Base-by-base conservation (phyloP, 257 asterid species). In the Solanum virginianum region DNA sequence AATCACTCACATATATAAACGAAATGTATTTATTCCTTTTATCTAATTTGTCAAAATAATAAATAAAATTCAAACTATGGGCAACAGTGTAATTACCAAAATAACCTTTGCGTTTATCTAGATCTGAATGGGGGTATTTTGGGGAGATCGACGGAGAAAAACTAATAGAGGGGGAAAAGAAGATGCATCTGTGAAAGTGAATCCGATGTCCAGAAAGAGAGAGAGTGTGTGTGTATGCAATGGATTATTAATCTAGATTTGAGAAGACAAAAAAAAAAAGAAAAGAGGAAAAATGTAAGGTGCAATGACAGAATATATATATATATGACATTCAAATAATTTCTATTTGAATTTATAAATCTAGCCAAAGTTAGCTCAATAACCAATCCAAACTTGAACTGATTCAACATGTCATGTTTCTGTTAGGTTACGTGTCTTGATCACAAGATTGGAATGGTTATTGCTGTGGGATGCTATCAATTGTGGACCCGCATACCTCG, bases 361-460 rank as follows among this genome's bases (percentile, higher is more conserved):
- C n/a, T 8, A 59, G 65, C 5, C 4, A 12, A 26, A 63, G 6
- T 5, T 0, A 29, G 32, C 32, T 29, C 32, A 29, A 29, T 29
- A 29, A 29, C 32, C 32, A 29, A 2, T 29, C 32, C 32, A 29
- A 29, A 26, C 29, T 26, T 26, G 29, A 26, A 26, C 29, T 26
- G 29, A 26, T 26, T 26, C 29, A 26, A 29, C 32, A 29, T 29
- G 32, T 29, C 32, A 29, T 29, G 32, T 29, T 29, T 29, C 32
- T 29, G 32, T 29, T 2, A 29, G 32, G n/a, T 84, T 89, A 92
- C 93, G 93, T 92, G 96, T 88, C 93, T 68, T 84, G 85, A 88
- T 88, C 82, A 77, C 54, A 45, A 70, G 85, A 81, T 88, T 53
- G 88, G 88, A 87, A 87, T 80, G 83, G 43, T 59, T 11, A 24